Conservation (phyloP, 2,329 filamentous ascomycete species). For the Pseudocercospora crystallina region DNA sequence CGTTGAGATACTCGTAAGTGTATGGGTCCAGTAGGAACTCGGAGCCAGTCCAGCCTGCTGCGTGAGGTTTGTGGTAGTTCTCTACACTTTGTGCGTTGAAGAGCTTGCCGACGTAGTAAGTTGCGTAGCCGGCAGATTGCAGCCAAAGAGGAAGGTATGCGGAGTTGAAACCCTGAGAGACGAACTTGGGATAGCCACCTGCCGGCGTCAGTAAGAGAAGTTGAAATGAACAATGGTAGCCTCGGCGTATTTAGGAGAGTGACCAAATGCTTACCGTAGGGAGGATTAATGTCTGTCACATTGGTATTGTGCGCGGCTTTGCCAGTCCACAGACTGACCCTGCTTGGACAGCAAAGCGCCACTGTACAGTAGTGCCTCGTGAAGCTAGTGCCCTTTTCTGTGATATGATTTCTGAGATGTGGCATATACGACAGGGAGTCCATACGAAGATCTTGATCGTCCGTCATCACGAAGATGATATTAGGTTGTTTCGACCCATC, state of each 20-base stretch:
- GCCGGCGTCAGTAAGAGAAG: not conserved
- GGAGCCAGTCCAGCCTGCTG: slow-evolving; percentile 60
- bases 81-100: slow-evolving; percentile 63
- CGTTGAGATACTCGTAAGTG: slow-evolving; percentile 68
- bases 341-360: slow-evolving; percentile 66
- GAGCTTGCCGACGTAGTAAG: slow-evolving; percentile 72
- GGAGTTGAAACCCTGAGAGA: slow-evolving; percentile 63
- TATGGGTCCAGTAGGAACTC: slow-evolving; percentile 54
- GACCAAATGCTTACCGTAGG: slow-evolving; percentile 45
- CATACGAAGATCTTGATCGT: slow-evolving; percentile 66
- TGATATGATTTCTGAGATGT: slow-evolving; percentile 55
- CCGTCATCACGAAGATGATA: slow-evolving; percentile 66
- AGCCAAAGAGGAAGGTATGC: slow-evolving; percentile 71
- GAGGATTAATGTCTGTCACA: slow-evolving; percentile 59
- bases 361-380: slow-evolving; percentile 66
- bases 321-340: slow-evolving; percentile 66
- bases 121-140: slow-evolving; percentile 67
- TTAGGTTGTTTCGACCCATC: slow-evolving; percentile 47
- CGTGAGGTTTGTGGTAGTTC: slow-evolving; percentile 61
- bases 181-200: slow-evolving; percentile 66
- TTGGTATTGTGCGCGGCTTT: slow-evolving; percentile 70
- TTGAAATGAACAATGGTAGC: not conserved
- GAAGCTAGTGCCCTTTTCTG: slow-evolving; percentile 60
- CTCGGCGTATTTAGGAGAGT: not conserved
- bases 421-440: slow-evolving; percentile 63